A percentile compares a stretch with the other conserved stretches of the same genome.
Conservation (phyloP, 495 filamentous ascomycete species). For the Penicillium parvum region DNA sequence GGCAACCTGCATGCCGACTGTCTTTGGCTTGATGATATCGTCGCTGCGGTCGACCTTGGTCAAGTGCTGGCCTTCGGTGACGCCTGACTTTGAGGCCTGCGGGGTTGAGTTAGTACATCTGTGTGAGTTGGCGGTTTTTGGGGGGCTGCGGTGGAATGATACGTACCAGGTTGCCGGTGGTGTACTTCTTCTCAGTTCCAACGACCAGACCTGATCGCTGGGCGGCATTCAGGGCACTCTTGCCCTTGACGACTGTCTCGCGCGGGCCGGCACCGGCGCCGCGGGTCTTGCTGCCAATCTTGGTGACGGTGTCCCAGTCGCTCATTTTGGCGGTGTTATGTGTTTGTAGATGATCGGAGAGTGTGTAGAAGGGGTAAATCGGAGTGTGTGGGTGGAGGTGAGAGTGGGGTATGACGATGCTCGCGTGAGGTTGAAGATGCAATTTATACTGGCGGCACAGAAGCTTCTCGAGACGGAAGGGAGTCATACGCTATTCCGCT, state of each 20-base stretch:
- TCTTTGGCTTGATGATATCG: constrained; percentile 96
- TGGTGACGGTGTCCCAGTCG: constrained; percentile 86
- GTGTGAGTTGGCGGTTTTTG: background rate
- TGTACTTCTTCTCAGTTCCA: constrained; percentile 90
- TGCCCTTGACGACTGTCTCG: constrained; percentile 84
- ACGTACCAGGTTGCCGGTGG: constrained; percentile 72
- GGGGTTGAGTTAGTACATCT: constrained; percentile 4
- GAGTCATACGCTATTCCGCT: constrained; percentile 26
- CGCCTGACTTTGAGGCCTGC: constrained; percentile 53
- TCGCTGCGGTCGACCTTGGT: constrained; percentile 98
- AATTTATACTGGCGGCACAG: constrained; percentile 44
- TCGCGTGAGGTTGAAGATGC: constrained; percentile 33
- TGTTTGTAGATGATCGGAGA: constrained; percentile 1
- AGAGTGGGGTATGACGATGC: constrained; percentile 13
- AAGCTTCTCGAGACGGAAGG: constrained; percentile 41
- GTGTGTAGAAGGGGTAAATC: no score
- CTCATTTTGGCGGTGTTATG: constrained; percentile 34
- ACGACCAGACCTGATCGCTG: constrained; percentile 71
- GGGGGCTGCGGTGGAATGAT: no score
- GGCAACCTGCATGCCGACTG: constrained; percentile 73
- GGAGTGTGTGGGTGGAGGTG: constrained; percentile 6
- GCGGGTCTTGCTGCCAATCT: constrained; percentile 82
- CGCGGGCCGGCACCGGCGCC: constrained; percentile 54
- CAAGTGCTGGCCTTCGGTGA: constrained; percentile 84
- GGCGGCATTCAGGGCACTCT: constrained; percentile 85